Base-by-base conservation (phyloP, 2,329 filamentous ascomycete genomes). In the Aspergillus glaucus region DNA sequence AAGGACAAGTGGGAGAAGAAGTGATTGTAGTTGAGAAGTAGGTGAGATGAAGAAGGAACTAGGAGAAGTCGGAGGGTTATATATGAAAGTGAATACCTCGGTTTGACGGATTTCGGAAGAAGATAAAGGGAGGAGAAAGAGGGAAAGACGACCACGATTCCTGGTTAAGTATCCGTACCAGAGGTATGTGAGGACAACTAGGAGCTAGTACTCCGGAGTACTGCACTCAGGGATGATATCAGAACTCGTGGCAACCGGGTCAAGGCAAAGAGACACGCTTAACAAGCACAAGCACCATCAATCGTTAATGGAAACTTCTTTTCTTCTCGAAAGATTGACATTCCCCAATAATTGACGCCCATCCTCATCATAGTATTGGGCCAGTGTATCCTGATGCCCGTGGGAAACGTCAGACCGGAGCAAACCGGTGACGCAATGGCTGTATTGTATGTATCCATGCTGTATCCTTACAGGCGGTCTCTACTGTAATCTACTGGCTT, bases 81-180 rank as follows among this genome's bases (percentile, higher is more conserved):
- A 50, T 51, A 44, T 47, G 44, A 37, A 30, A 28, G 24, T 49
- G 52, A 30, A 30, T 30, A 56, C 62, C 62, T 64, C 62, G 62
- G 61, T 61, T 61, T 53, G 57, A 49, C 62, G 62, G 62, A 30
- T 30, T 30, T 30, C 26, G 26, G 53, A 59, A 58, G 58, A 55
- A 43, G 48, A 57, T 55, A 50, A 55, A 22, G 15, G 22, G 40
- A 48, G 49, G 22, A 26, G 17, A 36, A 30, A 15, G 45, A 47
- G 36, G 40, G 42, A 40, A 41, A 32, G 39, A 40, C 26, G 26
- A 39, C 36, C 19, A 39, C 36, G 14, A 39, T 39, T 15, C 36
- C 36, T 19, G 19, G 36, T 17, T 39, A 15, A 39, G 28, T 36
- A 40, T 19, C 28, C 19, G 40, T 30, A 30, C 26, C 26, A 19